Conservation (phyloP, 2,329 filamentous ascomycete genomes). For the Nigrospora osmanthi region DNA sequence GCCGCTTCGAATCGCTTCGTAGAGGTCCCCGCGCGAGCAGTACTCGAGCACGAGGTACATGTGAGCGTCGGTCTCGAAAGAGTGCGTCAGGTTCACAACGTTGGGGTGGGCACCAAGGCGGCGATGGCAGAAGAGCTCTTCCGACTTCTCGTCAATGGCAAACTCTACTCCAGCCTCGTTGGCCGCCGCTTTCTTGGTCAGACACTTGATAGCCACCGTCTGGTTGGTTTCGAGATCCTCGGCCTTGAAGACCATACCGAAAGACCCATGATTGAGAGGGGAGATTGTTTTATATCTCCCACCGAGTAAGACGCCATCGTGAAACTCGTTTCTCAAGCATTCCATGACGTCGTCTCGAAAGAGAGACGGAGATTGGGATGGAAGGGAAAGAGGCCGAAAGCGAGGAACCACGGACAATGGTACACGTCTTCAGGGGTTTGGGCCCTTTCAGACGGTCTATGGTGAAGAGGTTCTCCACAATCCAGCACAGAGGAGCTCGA, state of each 20-base stretch:
- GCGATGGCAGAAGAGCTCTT: conserved; percentile 73
- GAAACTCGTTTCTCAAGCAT: conserved; percentile 79
- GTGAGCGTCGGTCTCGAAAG: conserved; percentile 88
- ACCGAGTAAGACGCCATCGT: conserved; percentile 70
- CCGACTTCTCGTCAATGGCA: conserved; percentile 73
- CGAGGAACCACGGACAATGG: conserved; percentile 16
- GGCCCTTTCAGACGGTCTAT: conserved; percentile 18
- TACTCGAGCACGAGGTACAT: conserved; percentile 91
- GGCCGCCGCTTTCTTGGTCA: conserved; percentile 71
- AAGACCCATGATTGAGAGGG: conserved; percentile 96
- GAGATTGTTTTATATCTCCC: conserved; percentile 88
- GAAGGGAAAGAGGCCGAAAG: conserved; percentile 16
- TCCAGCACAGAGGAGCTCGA: neutral
- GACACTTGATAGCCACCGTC: conserved; percentile 89
- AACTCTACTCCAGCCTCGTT: conserved; percentile 55
- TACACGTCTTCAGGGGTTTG: conserved; percentile 15
- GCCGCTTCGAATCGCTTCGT: conserved; percentile 88
- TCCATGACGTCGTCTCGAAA: conserved; percentile 52
- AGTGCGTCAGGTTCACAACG: conserved; percentile 85
- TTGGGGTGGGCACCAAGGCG: conserved; percentile 75
- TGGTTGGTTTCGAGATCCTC: conserved; percentile 70
- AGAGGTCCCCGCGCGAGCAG: conserved; percentile 90
- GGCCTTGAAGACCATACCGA: conserved; percentile 96
- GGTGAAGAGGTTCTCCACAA: conserved; percentile 6
- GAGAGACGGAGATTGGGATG: conserved; percentile 25